phyloP scores from a whole-genome alignment of 352 stramenopile genomes.

The Globisporangium polare region DNA sequence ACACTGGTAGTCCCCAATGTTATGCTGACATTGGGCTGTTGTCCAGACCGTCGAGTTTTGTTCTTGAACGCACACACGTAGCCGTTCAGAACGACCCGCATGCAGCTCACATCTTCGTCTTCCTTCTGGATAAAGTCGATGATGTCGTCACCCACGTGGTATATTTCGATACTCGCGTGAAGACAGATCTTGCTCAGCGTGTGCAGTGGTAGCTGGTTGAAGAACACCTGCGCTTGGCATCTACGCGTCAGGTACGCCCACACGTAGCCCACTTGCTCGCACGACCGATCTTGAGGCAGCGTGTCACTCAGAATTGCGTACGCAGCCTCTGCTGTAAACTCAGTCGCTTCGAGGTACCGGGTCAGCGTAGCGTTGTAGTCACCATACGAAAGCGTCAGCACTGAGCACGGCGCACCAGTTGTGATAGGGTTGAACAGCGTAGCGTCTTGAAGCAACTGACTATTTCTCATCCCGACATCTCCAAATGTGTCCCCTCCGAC shows the following conservation, averaged over 20 bases:
- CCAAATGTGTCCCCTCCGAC: slow-evolving; percentile 32
- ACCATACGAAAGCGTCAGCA: slow-evolving; percentile 26
- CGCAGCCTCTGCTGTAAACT: slow-evolving; percentile 22
- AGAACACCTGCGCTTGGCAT: slow-evolving; percentile 33
- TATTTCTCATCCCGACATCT: slow-evolving; percentile 19
- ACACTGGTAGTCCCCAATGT: neutral
- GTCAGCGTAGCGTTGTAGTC: slow-evolving; percentile 21
- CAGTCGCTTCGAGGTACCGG: slow-evolving; percentile 21
- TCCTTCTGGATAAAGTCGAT: slow-evolving; percentile 36
- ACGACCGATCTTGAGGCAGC: slow-evolving; percentile 37
- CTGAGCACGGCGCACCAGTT: slow-evolving; percentile 7
- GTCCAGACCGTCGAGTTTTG: neutral
- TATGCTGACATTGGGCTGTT: neutral
- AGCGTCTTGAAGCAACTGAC: slow-evolving; percentile 20
- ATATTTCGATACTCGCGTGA: slow-evolving; percentile 28
- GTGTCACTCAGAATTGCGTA: slow-evolving; percentile 24
- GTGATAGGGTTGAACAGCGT: slow-evolving; percentile 27
- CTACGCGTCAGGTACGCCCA: slow-evolving; percentile 25
- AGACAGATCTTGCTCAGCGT: slow-evolving; percentile 29
- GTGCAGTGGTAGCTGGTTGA: slow-evolving; percentile 27
- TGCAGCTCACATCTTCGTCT: slow-evolving; percentile 20
- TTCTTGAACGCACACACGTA: slow-evolving; percentile 42
- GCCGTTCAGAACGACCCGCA: slow-evolving; percentile 39
- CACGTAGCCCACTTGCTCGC: slow-evolving; percentile 35
- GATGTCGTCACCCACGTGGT: slow-evolving; percentile 21